Base-by-base conservation (phyloP, 2,329 filamentous ascomycete species). In the Leptographium wingfieldii region DNA sequence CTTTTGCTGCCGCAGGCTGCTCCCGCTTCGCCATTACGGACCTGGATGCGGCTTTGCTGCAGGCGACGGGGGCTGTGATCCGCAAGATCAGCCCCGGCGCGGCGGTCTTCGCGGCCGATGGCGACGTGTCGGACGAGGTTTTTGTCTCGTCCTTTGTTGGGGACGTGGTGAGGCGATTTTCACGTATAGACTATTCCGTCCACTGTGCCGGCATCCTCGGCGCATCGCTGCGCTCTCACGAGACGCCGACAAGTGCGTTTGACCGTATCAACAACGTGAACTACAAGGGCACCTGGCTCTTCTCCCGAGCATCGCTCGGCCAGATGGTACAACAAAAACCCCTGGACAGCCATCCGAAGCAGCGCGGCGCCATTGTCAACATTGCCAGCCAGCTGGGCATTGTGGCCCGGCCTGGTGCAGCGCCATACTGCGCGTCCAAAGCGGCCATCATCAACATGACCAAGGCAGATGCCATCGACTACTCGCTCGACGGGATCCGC, bases 381-480 rank as follows among this genome's bases (percentile, higher is more conserved):
- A 74, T 81, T 25, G 77, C 79, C 0, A 80, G 77, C 61, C 77
- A 80, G 63, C 67, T 82, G 0, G 79, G 77, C 0, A 68, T 80
- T n/a, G 75, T 80, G 0, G 73, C 72, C 2, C 70, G 76, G 3
- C 73, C 77, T 5, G 70, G 66, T 48, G 76, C 77, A 11, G 79
- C 79, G 11, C 74, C 79, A 1, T 84, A 83, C 62, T 82, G 78
- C 59, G 78, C 76, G 0, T 82, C 79, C 4, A 85, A 84, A 63
- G 76, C 80, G 3, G 59, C 52, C 35, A 49, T 81, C 78, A 78
- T 78, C 64, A 84, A 79, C 57, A 80, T 80, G 53, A 76, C 74
- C 0, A 77, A 77, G 68, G 68, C 70, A 2, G 69, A 90, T 61
- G 87, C 86, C 1, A 83, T 86, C 1, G 86, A 90, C 69, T 90